These are phyloP conservation scores for Mucor irregularis DNA, from an alignment of 371 early-diverging fungal species.

Conservation along the genomic window DNA sequence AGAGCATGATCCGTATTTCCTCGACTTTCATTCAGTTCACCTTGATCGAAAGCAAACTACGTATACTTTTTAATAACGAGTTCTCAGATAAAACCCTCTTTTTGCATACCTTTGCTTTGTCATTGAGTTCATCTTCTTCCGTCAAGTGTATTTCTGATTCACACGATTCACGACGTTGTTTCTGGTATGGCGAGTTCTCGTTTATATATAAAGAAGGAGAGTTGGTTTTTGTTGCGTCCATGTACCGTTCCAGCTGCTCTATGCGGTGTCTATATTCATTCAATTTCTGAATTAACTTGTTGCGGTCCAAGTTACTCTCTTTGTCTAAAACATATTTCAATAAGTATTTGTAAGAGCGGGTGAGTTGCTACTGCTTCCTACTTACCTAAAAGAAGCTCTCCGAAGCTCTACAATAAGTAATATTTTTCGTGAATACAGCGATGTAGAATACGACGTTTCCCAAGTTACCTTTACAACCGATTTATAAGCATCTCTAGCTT, in stretches of 20 bases:
- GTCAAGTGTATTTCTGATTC: constrained; percentile 23
- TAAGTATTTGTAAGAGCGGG: neutral
- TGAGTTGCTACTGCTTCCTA: neutral
- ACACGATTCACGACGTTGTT: constrained; percentile 25
- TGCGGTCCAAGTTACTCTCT: constrained; percentile 15
- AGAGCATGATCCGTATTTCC: constrained; percentile 42
- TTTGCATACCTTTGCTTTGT: constrained; percentile 38
- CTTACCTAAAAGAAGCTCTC: constrained; percentile 20
- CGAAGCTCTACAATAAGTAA: constrained; percentile 16
- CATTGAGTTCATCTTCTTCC: constrained; percentile 27
- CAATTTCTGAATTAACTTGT: constrained; percentile 35
- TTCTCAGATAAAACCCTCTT: neutral
- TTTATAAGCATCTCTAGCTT: constrained; percentile 49
- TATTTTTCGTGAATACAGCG: too few relatives aligned
- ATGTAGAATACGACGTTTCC: too few relatives aligned
- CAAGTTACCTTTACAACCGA: constrained; percentile 57
- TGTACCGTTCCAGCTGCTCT: constrained; percentile 36
- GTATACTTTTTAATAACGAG: neutral
- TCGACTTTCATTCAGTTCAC: constrained; percentile 41
- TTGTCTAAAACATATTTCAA: constrained; percentile 12
- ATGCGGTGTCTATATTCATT: constrained; percentile 42
- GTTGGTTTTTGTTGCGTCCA: constrained; percentile 13
- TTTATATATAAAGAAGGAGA: constrained; percentile 21
- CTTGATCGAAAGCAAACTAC: constrained; percentile 44
- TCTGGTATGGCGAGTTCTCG: constrained; percentile 25